Percentiles rank a stretch among this genome's conserved stretches.
Conservation (phyloP, 495 filamentous ascomycete species). For the Lineolata rhizophorae region DNA sequence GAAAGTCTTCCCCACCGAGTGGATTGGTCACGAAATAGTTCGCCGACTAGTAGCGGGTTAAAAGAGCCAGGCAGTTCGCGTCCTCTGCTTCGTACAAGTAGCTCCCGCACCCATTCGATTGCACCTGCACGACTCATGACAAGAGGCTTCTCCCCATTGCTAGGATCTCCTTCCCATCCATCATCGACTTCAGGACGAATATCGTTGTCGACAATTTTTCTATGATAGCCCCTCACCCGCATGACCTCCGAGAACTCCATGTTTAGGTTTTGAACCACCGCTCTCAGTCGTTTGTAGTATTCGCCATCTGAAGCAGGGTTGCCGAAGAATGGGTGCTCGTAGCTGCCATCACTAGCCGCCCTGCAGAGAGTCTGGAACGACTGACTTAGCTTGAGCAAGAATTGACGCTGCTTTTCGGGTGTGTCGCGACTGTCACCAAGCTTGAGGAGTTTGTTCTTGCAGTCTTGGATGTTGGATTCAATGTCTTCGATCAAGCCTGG, state of each 20-base stretch:
- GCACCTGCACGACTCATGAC: neutral
- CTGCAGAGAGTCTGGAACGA: constrained; percentile 26
- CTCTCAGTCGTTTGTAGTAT: constrained; percentile 30
- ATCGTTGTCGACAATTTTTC: constrained; percentile 13
- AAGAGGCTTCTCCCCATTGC: neutral
- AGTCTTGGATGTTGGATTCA: constrained; percentile 17
- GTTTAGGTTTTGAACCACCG: constrained; percentile 34
- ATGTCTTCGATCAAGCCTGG: constrained; percentile 38
- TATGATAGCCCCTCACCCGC: constrained; percentile 21
- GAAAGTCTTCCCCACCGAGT: neutral
- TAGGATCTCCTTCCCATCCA: constrained; percentile 2
- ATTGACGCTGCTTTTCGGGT: constrained; percentile 26
- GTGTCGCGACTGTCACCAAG: constrained; percentile 29
- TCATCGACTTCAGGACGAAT: neutral
- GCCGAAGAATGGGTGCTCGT: constrained; percentile 33
- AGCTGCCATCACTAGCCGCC: constrained; percentile 31
- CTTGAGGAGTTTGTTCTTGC: constrained; percentile 16
- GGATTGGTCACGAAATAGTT: constrained; percentile 1
- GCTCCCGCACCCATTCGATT: neutral
- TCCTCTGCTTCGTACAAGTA: constrained; percentile 1
- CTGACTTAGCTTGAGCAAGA: constrained; percentile 30
- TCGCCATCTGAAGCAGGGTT: constrained; percentile 18
- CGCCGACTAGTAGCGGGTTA: constrained; percentile 1
- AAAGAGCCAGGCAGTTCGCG: constrained; percentile 3
- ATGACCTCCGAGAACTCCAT: constrained; percentile 32